Conservation (phyloP, 768 basidiomycete species). For the Lentinula lateritia region DNA sequence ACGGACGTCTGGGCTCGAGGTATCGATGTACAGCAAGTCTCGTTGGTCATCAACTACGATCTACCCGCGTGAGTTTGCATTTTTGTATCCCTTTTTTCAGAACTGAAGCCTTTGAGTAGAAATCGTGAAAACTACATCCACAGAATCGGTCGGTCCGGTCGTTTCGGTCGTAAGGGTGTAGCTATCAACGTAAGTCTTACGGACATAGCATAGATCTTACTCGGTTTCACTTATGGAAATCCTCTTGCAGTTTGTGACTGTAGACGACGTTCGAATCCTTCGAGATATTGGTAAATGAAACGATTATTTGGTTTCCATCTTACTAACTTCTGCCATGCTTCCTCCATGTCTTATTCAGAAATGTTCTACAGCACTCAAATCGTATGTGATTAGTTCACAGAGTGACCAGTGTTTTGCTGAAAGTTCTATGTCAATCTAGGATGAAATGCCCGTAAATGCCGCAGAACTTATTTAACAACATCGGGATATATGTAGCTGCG, state of each 20-base stretch:
- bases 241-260: slow-evolving; percentile 71
- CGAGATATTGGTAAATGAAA: slow-evolving; percentile 83
- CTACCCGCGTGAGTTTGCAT: slow-evolving; percentile 70
- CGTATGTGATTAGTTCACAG: slow-evolving; percentile 35
- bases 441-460: slow-evolving; percentile 99
- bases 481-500: not conserved
- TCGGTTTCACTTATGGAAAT: slow-evolving; percentile 15
- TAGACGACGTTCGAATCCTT: slow-evolving; percentile 93
- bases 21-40: slow-evolving; percentile 98
- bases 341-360: slow-evolving; percentile 39
- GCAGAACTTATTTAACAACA: slow-evolving; percentile 82
- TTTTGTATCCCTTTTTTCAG: slow-evolving; percentile 4
- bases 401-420: slow-evolving; percentile 5
- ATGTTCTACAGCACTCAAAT: slow-evolving; percentile 97
- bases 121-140: slow-evolving; percentile 99
- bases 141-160: slow-evolving; percentile 97
- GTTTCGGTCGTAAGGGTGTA: slow-evolving; percentile 98
- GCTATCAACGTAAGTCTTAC: slow-evolving; percentile 83
- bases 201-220: not conserved
- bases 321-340: not conserved
- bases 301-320: slow-evolving; percentile 9
- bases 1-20: slow-evolving; percentile 98
- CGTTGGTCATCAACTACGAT: slow-evolving; percentile 95
- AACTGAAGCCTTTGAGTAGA: slow-evolving; percentile 27
- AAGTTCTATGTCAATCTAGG: slow-evolving; percentile 41